phyloP scores from a whole-genome alignment of 2,329 filamentous ascomycete species.

The Colletotrichum tanaceti region DNA sequence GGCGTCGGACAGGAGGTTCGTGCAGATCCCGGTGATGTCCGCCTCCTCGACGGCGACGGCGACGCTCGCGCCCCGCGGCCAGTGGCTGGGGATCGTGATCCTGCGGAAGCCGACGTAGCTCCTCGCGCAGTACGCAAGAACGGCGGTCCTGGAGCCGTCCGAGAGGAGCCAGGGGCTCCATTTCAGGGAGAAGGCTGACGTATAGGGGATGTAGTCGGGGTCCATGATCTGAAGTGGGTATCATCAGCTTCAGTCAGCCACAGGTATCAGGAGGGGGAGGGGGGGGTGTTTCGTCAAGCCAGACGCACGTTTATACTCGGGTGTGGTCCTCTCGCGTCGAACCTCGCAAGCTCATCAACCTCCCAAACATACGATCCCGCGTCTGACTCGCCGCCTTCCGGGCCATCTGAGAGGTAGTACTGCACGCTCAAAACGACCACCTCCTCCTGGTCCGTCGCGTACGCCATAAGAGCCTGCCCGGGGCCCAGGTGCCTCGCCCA shows the following conservation, averaged over 20 bases:
- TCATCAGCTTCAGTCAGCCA: neutral
- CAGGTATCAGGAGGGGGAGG: too few relatives aligned
- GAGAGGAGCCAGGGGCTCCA: conserved; percentile 65
- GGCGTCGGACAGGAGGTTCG: conserved; percentile 62
- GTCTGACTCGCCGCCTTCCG: conserved; percentile 57
- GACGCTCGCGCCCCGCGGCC: conserved; percentile 52
- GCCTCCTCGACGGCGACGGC: conserved; percentile 52
- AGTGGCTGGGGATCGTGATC: conserved; percentile 55
- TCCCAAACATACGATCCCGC: conserved; percentile 62
- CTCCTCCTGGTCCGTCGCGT: conserved; percentile 62
- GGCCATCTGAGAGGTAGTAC: conserved; percentile 52
- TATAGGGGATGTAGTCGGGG: conserved; percentile 61
- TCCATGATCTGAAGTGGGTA: conserved; percentile 47
- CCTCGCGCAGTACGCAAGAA: conserved; percentile 62
- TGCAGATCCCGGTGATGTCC: conserved; percentile 62
- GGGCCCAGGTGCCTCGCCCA: conserved; percentile 61
- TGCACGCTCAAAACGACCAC: conserved; percentile 64
- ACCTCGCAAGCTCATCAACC: conserved; percentile 63
- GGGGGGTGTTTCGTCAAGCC: rapidly evolving
- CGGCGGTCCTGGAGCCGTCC: conserved; percentile 52
- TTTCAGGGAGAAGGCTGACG: conserved; percentile 62
- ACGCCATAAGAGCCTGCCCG: conserved; percentile 61
- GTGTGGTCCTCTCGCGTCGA: conserved; percentile 61
- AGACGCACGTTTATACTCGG: conserved; percentile 17
- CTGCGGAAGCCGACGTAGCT: conserved; percentile 68